Percentiles rank a stretch among this genome's conserved stretches.
Conservation (phyloP, 257 asterid species). For the Solanum chilense region DNA sequence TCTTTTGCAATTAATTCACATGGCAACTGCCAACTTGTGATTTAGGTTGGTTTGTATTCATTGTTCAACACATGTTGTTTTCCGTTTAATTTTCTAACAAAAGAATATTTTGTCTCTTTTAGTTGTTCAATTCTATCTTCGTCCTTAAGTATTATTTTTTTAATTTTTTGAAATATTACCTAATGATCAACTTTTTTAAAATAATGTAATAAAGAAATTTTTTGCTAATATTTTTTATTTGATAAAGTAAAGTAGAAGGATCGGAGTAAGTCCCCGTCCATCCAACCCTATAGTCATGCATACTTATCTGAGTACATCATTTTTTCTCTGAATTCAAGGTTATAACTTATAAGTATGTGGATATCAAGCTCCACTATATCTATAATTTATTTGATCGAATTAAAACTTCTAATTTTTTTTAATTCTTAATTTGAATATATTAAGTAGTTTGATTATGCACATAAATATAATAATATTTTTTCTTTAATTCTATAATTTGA, state of each 20-base stretch:
- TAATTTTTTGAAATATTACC: background rate
- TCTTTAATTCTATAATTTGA: no score
- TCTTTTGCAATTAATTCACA: background rate
- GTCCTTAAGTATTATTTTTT: background rate
- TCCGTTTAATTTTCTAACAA: background rate
- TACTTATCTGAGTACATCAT: no score
- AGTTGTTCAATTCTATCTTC: background rate
- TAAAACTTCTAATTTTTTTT: background rate
- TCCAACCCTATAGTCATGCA: background rate
- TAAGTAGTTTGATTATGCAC: no score
- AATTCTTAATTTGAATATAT: background rate
- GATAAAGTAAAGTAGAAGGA: background rate
- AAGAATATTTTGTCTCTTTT: background rate
- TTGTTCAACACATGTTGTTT: background rate
- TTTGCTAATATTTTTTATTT: background rate
- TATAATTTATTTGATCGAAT: background rate
- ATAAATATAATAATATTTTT: no score
- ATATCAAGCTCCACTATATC: background rate
- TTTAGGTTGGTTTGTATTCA: background rate
- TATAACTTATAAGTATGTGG: background rate
- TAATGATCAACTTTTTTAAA: no score
- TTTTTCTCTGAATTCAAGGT: background rate
- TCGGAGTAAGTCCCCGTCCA: background rate
- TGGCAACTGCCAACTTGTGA: background rate
- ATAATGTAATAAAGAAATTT: background rate